Evolutionary conservation across 202 grass and related monocot genomes (phyloP), one percentile per base, ranked within the genome.

Genomic region (Cymbopogon flexuosus): DNA sequence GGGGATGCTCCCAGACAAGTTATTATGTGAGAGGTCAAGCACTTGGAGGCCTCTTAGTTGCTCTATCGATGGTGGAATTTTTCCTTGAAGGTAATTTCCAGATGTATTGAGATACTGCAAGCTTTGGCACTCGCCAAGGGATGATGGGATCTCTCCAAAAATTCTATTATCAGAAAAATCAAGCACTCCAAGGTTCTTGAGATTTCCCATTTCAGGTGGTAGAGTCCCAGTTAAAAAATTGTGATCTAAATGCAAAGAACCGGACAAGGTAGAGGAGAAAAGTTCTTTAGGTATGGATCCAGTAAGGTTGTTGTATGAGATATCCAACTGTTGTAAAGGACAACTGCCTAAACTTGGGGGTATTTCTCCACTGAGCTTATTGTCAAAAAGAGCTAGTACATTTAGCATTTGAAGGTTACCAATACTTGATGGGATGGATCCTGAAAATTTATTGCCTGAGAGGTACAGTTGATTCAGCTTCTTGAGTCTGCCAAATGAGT

Each of bases 251-350:
- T 63, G 22, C 56, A 81, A 34, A 57, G 34, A 72, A 62, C 62
- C 23, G 0, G 79, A 72, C 0, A 81, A 60, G 40, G 29, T 49
- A 6, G 68, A 51, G 46, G 62, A 56, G 13, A 85, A 70, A 9
- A 87, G 4, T 23, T 84, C 81, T 76, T 66, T 76, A 5, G 88
- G 84, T 65, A 90, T 76, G 12, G 35, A 46, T 27, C 88, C 88
- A 35, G 16, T 27, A 27, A 86, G 52, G 30, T 43, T 76, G 65
- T 85, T 85, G 40, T 49, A 2, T 16, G 72, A 52, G 40, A 78
- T 14, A 72, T 61, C 60, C 7, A 89, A 18, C 15, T 7, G 0
- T 27, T 33, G 3, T 24, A 89, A 56, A 18, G 8, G 43, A 65
- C 78, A 82, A 10, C 10, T 85, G 14, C 66, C 31, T 49, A 89